Evolutionary conservation across 768 basidiomycete species (phyloP).

Genomic region (Lenzites betulinus): DNA sequence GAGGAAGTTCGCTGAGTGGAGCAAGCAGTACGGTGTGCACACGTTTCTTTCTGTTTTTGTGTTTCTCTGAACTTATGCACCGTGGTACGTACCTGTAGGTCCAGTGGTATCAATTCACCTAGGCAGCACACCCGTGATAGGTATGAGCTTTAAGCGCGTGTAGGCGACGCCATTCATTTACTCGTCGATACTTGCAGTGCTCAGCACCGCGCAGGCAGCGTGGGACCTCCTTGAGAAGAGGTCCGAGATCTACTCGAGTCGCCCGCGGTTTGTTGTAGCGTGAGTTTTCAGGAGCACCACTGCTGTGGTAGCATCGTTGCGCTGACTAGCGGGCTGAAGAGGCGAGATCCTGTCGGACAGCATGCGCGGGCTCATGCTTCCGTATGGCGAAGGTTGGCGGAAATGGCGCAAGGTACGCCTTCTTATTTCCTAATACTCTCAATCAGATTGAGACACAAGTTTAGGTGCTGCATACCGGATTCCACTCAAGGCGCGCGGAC

Average conservation of each 20-base stretch:
- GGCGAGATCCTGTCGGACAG: conserved; percentile 51
- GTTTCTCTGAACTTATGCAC: conserved; percentile 1
- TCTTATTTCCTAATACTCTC: too few species aligned
- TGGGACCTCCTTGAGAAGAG: conserved; percentile 52
- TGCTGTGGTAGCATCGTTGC: not conserved
- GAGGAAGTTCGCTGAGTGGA: conserved; percentile 51
- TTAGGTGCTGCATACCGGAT: conserved; percentile 49
- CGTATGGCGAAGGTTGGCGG: conserved; percentile 47
- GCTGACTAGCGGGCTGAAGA: conserved; percentile 22
- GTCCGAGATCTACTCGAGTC: conserved; percentile 48
- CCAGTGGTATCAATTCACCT: conserved; percentile 44
- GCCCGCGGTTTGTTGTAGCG: conserved; percentile 50
- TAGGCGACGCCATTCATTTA: too few species aligned
- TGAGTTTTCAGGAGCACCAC: conserved; percentile 18
- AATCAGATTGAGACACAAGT: too few species aligned
- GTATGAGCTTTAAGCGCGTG: conserved; percentile 31
- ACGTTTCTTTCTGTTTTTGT: not conserved
- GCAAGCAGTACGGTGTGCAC: conserved; percentile 44
- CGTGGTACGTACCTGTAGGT: conserved; percentile 28
- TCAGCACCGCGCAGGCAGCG: conserved; percentile 47
- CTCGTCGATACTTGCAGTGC: conserved; percentile 36
- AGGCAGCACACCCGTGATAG: conserved; percentile 45
- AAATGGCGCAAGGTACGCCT: conserved; percentile 47
- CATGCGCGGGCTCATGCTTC: conserved; percentile 47
- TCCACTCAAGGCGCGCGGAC: conserved; percentile 43